Evolutionary conservation across 306 rosid species (phyloP).

Genomic region (Betula pendula): DNA sequence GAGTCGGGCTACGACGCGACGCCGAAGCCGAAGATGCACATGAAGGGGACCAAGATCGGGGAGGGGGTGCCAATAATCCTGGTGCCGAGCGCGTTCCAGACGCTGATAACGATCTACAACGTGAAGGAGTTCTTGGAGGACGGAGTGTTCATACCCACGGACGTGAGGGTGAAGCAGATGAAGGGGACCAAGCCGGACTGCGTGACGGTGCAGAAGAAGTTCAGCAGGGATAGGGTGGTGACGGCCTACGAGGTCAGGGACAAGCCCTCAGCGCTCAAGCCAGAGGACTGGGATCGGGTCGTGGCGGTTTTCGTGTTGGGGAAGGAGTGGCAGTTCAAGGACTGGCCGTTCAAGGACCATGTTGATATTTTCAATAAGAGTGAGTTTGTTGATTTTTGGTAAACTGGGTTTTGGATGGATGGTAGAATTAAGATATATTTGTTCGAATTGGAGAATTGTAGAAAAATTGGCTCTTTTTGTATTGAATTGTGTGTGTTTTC

Average conservation of each 20-base stretch:
- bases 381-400: conserved; percentile 27
- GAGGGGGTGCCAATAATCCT: conserved; percentile 94
- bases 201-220: conserved; percentile 98
- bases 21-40: conserved; percentile 76
- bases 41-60: conserved; percentile 80
- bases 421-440: not conserved
- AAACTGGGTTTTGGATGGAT: not conserved
- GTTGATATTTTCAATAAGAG: conserved; percentile 66
- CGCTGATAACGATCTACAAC: conserved; percentile 80
- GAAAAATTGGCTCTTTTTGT: not conserved
- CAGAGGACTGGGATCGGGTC: conserved; percentile 96
- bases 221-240: conserved; percentile 92
- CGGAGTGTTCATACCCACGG: conserved; percentile 85
- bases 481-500: not conserved
- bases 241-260: conserved; percentile 98
- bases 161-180: conserved; percentile 93
- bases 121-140: conserved; percentile 96
- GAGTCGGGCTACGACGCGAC: conserved; percentile 64
- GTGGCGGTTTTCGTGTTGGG: conserved; percentile 96
- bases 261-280: conserved; percentile 79
- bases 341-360: conserved; percentile 68
- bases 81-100: conserved; percentile 93
- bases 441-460: not conserved
- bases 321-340: conserved; percentile 87
- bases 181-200: conserved; percentile 87